phyloP scores from a whole-genome alignment of 768 basidiomycete genomes.

The Suillus fuscotomentosus region DNA sequence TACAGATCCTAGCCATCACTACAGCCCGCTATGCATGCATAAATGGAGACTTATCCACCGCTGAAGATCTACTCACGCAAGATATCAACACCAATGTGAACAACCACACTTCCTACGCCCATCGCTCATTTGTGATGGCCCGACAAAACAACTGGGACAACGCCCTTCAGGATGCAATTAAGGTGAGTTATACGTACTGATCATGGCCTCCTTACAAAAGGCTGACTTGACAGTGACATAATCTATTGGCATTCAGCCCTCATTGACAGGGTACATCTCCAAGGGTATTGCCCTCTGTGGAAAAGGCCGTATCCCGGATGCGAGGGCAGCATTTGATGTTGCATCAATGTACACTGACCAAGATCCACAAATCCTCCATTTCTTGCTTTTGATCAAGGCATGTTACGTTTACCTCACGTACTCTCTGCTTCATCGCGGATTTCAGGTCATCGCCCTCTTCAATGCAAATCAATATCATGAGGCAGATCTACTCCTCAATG shows the following conservation, averaged over 20 bases:
- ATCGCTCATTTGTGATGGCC: background rate
- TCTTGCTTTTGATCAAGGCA: no score
- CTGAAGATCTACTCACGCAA: background rate
- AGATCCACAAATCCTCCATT: background rate
- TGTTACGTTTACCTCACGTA: no score
- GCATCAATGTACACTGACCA: background rate
- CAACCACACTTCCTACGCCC: background rate
- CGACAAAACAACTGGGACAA: background rate
- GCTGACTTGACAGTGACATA: background rate
- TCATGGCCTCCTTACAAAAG: background rate
- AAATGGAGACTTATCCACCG: background rate
- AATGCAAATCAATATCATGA: no score
- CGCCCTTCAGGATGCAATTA: background rate
- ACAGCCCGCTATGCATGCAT: background rate
- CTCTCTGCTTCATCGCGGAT: no score
- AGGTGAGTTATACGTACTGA: background rate
- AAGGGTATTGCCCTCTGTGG: background rate
- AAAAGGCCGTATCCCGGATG: background rate
- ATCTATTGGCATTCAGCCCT: background rate
- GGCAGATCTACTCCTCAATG: no score
- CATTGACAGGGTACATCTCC: background rate
- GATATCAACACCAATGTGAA: background rate
- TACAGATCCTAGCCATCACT: background rate
- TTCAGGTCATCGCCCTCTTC: no score
- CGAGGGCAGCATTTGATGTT: background rate